These are phyloP conservation scores for Aspergillus nanangensis DNA, from an alignment of 495 filamentous ascomycete species.

Conservation along the genomic window DNA sequence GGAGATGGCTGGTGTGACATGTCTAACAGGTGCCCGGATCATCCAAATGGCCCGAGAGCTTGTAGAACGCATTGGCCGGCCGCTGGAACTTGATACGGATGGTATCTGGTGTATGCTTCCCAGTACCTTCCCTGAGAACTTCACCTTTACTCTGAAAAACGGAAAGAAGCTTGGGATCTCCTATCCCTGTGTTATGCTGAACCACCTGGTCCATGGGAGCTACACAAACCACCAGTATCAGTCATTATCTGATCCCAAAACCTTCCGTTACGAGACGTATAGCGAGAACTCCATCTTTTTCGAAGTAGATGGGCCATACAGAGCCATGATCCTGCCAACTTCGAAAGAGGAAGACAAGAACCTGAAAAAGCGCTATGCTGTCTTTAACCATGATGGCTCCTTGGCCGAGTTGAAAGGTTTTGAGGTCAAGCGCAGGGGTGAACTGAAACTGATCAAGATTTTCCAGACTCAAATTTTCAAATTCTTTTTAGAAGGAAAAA, in stretches of 20 bases:
- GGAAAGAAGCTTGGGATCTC: slow-evolving; percentile 95
- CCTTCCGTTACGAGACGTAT: slow-evolving; percentile 87
- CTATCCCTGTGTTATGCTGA: slow-evolving; percentile 98
- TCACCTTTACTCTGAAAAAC: slow-evolving; percentile 86
- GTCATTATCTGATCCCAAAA: slow-evolving; percentile 70
- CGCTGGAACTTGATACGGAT: slow-evolving; percentile 96
- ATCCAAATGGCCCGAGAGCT: slow-evolving; percentile 96
- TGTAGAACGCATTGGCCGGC: slow-evolving; percentile 89
- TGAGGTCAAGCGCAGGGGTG: slow-evolving; percentile 95
- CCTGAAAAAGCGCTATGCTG: slow-evolving; percentile 97
- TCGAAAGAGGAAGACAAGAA: slow-evolving; percentile 99
- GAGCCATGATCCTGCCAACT: slow-evolving; percentile 94
- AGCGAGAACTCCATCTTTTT: slow-evolving; percentile 99
- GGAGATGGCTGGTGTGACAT: slow-evolving; percentile 99
- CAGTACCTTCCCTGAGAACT: slow-evolving; percentile 95
- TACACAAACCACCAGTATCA: slow-evolving; percentile 99
- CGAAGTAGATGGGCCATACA: slow-evolving; percentile 96
- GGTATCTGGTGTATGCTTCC: slow-evolving; percentile 99
- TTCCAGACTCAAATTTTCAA: slow-evolving; percentile 99
- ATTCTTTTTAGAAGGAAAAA: slow-evolving; percentile 91
- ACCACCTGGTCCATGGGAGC: slow-evolving; percentile 89
- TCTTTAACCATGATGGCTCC: slow-evolving; percentile 97
- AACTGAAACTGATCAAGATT: slow-evolving; percentile 99
- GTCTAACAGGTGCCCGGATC: slow-evolving; percentile 92
- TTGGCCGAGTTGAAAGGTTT: slow-evolving; percentile 98